Evolutionary conservation across 768 basidiomycete genomes (phyloP).

Genomic region (Wakefieldia striispora): DNA sequence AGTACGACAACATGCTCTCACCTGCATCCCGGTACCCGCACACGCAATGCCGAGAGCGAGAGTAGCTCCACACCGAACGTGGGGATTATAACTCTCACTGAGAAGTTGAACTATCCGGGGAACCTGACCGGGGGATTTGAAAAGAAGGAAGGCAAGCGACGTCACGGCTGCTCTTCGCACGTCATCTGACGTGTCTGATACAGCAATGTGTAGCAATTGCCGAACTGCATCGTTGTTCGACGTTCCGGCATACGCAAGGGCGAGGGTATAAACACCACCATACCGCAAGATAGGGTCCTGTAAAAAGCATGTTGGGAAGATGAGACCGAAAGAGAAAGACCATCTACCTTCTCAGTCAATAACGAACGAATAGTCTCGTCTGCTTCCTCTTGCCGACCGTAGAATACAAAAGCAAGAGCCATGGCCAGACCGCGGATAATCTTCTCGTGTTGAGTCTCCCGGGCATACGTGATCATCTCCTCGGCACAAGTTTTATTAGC

Average conservation of each 20-base stretch:
- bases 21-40: slow-evolving; percentile 94
- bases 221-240: slow-evolving; percentile 92
- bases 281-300: slow-evolving; percentile 97
- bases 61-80: slow-evolving; percentile 95
- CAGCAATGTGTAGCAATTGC: slow-evolving; percentile 90
- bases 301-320: slow-evolving; percentile 10
- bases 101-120: slow-evolving; percentile 95
- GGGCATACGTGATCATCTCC: slow-evolving; percentile 95
- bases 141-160: slow-evolving; percentile 91
- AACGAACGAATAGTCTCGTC: slow-evolving; percentile 77
- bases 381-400: slow-evolving; percentile 90
- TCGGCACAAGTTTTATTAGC: slow-evolving; percentile 74
- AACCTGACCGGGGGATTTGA: slow-evolving; percentile 95
- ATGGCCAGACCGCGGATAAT: slow-evolving; percentile 95
- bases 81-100: slow-evolving; percentile 98
- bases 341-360: slow-evolving; percentile 77
- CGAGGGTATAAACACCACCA: slow-evolving; percentile 95
- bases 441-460: slow-evolving; percentile 98
- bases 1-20: slow-evolving; percentile 30
- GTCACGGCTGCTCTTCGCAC: slow-evolving; percentile 97
- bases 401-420: slow-evolving; percentile 89
- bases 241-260: slow-evolving; percentile 95
- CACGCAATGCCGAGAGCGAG: slow-evolving; percentile 96
- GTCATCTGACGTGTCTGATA: slow-evolving; percentile 97
- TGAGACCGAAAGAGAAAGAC: not conserved